Conservation (phyloP, 2,329 filamentous ascomycete genomes). For the Drechslera avenae region DNA sequence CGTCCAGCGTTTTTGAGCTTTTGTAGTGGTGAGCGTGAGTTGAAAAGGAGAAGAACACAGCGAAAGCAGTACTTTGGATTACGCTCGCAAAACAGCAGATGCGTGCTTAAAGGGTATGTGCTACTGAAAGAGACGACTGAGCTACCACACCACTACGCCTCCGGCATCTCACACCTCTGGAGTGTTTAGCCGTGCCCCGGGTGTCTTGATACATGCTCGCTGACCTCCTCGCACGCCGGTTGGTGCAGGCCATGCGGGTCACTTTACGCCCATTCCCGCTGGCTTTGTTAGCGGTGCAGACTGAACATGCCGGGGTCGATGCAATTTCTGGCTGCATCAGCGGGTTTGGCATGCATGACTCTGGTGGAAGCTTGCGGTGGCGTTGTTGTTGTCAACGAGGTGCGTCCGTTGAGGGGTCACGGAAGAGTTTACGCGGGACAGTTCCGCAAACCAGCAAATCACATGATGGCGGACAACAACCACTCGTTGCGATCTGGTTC, state of each 20-base stretch:
- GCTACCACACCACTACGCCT: conserved; percentile 25
- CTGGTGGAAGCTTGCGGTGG: conserved; percentile 14
- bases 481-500: too few relatives aligned
- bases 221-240: conserved; percentile 14
- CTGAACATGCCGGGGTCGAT: conserved; percentile 15
- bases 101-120: conserved; percentile 4
- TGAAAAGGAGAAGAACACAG: background rate
- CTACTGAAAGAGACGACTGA: background rate
- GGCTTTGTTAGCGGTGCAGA: background rate
- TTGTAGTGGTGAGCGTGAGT: too few relatives aligned
- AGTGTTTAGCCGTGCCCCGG: conserved; percentile 40
- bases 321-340: conserved; percentile 3
- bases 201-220: conserved; percentile 5
- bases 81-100: conserved; percentile 1
- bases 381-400: background rate
- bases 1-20: background rate
- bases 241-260: conserved; percentile 15
- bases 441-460: background rate
- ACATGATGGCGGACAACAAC: too few relatives aligned
- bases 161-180: conserved; percentile 19
- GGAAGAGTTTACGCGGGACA: conserved; percentile 4
- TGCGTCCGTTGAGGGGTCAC: conserved; percentile 1
- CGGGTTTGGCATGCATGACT: conserved; percentile 12
- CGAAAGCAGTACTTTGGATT: background rate
- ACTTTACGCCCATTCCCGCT: conserved; percentile 11